Base-by-base conservation (phyloP, 257 asterid species). In the Cynanchum wilfordii region DNA sequence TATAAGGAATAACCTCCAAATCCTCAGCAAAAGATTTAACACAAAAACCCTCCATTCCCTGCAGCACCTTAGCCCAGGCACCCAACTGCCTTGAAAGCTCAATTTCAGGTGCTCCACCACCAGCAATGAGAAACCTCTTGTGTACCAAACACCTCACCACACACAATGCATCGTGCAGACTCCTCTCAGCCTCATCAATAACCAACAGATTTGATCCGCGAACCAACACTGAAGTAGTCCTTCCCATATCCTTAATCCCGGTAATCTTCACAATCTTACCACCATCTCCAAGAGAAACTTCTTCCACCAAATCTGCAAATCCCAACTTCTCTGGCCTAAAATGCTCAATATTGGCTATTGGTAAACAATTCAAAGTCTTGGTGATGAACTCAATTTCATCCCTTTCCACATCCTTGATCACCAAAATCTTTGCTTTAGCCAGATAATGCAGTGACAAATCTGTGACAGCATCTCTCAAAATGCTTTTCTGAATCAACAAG, bases 41-140 rank as follows among this genome's bases (percentile, higher is more conserved):
- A 78, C 98, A 95, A 74, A 87, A 92, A 12, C 98, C 94, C 87
- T 92, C 99, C 99, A 92, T 95, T 45, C 99, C 99, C 76, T 88
- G 96, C 80, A 95, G 80, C 82, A 92, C 96, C 85, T 92, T 95
- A 0, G 97, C 93, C 99, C 99, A 95, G 5, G 99, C 94, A 59
- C 99, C 97, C 74, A 95, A 77, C 86, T 92, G 99, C 64, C 99
- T 84, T 2, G 98, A 92, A 22, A 95, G 98, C 87, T 95, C 99
- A 29, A 95, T 92, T 84, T 95, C 99, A 17, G 99, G 99, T 1
- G 99, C 99, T 70, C 99, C 99, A 76, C 99, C 99, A 40, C 99
- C 99, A 24, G 98, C 99, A 86, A 95, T 92, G 87, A 95, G 86
- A 80, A 87, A 95, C 82, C 84, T 90, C 87, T 95, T 95, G 84